Evolutionary conservation across 306 rosid genomes (phyloP).

Genomic region (Bauhinia variegata): DNA sequence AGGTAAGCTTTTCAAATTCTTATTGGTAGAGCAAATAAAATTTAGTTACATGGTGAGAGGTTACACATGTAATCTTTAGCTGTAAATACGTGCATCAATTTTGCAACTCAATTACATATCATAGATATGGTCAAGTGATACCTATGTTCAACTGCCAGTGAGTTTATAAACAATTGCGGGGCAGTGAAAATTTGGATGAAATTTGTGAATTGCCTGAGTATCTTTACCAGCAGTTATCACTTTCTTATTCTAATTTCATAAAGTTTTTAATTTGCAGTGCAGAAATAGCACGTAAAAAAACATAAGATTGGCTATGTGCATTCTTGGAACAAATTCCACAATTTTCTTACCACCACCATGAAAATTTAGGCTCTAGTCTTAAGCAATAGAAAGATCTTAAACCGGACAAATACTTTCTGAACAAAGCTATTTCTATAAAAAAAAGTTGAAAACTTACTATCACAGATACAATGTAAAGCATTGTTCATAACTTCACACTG

Average conservation of each 20-base stretch:
- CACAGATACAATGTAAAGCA: neutral
- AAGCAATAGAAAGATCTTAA: neutral
- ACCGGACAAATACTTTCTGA: neutral
- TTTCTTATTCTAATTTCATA: neutral
- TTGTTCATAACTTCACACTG: no score
- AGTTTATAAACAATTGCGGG: neutral
- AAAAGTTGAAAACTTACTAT: neutral
- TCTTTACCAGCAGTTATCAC: neutral
- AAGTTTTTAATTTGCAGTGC: neutral
- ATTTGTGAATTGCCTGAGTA: neutral
- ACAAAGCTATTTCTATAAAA: neutral
- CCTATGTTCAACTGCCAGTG: slow-evolving; percentile 6
- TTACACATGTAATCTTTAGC: slow-evolving; percentile 11
- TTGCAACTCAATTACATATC: neutral
- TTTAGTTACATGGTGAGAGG: slow-evolving; percentile 14
- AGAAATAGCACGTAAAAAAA: neutral
- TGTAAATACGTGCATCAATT: neutral
- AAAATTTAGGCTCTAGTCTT: neutral
- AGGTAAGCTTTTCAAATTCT: slow-evolving; percentile 49
- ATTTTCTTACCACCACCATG: neutral
- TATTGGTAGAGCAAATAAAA: neutral
- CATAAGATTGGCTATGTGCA: no score
- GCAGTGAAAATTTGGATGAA: neutral
- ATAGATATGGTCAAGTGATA: neutral
- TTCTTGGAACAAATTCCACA: neutral